Evolutionary conservation across 225 moss, liverwort and hornwort species (phyloP).

Genomic region (Ulota crispa): DNA sequence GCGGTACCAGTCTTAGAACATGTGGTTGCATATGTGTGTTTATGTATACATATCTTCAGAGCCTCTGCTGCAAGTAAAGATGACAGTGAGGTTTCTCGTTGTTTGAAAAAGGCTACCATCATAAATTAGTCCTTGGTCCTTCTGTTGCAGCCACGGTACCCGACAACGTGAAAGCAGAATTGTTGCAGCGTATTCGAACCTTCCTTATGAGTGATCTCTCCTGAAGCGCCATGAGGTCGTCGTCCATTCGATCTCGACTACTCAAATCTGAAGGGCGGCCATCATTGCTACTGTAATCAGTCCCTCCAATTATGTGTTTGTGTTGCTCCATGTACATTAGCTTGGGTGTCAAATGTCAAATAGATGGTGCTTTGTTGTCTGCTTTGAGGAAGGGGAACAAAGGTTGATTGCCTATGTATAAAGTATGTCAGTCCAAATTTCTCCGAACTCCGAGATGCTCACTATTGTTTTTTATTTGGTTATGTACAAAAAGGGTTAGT

Average conservation of each 20-base stretch:
- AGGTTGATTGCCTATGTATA: constrained; percentile 42
- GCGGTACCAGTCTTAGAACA: not conserved
- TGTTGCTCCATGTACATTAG: constrained; percentile 26
- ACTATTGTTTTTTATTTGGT: constrained; percentile 21
- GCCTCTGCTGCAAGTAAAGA: not conserved
- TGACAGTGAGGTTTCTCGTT: constrained; percentile 3
- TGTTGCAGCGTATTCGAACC: constrained; percentile 85
- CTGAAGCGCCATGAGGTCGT: constrained; percentile 33
- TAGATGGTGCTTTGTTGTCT: constrained; percentile 41
- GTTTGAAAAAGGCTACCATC: constrained; percentile 5
- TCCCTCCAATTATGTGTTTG: constrained; percentile 21
- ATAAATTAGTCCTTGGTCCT: constrained; percentile 4
- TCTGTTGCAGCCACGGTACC: constrained; percentile 85
- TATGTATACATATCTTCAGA: not conserved
- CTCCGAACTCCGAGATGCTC: constrained; percentile 32
- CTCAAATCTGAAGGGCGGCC: constrained; percentile 27
- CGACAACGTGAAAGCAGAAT: constrained; percentile 91
- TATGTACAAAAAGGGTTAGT: constrained; percentile 50
- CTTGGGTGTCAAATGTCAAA: constrained; percentile 31
- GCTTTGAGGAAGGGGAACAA: constrained; percentile 43
- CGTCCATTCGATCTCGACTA: constrained; percentile 18
- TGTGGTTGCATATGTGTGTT: too few species aligned
- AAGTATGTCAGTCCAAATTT: constrained; percentile 33
- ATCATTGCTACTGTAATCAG: not conserved
- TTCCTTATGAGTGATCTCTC: constrained; percentile 76